Conservation (phyloP, 164 flowering plant species). For the Annona squamosa region DNA sequence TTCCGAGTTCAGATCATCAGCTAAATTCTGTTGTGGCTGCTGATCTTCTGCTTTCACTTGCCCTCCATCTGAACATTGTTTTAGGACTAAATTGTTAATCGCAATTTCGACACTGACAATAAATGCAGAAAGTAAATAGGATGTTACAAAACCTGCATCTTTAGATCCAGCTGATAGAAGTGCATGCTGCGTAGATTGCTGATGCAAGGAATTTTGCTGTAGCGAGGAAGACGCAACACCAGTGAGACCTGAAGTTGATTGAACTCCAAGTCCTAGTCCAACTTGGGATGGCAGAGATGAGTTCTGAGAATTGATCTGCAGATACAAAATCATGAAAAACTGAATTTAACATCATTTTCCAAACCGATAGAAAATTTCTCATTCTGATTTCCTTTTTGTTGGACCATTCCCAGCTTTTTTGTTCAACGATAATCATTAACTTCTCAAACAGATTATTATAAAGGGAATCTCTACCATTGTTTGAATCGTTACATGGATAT, state of each 20-base stretch:
- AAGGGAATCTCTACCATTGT: too few relatives aligned
- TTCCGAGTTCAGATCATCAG: constrained; percentile 53
- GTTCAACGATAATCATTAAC: too few relatives aligned
- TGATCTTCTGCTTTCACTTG: constrained; percentile 50
- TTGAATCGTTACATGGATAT: too few relatives aligned
- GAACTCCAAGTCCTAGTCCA: constrained; percentile 72
- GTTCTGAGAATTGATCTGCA: constrained; percentile 78
- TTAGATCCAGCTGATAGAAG: constrained; percentile 34
- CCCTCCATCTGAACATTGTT: constrained; percentile 35
- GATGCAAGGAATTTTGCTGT: constrained; percentile 40
- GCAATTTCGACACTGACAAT: too few relatives aligned
- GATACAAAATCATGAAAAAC: too few relatives aligned
- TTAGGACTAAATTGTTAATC: too few relatives aligned
- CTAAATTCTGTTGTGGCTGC: constrained; percentile 47
- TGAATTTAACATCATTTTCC: too few relatives aligned
- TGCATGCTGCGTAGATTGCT: constrained; percentile 48
- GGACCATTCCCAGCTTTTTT: too few relatives aligned
- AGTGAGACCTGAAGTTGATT: constrained; percentile 47
- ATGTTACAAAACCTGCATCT: constrained; percentile 48
- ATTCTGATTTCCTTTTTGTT: too few relatives aligned
- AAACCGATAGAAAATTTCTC: too few relatives aligned
- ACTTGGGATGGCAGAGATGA: constrained; percentile 54
- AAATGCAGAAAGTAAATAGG: not conserved
- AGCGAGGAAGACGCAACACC: constrained; percentile 40
- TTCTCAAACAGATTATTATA: too few relatives aligned